Evolutionary conservation across 345 rosid genomes (phyloP).

Genomic region (Xanthoceras sorbifolium): DNA sequence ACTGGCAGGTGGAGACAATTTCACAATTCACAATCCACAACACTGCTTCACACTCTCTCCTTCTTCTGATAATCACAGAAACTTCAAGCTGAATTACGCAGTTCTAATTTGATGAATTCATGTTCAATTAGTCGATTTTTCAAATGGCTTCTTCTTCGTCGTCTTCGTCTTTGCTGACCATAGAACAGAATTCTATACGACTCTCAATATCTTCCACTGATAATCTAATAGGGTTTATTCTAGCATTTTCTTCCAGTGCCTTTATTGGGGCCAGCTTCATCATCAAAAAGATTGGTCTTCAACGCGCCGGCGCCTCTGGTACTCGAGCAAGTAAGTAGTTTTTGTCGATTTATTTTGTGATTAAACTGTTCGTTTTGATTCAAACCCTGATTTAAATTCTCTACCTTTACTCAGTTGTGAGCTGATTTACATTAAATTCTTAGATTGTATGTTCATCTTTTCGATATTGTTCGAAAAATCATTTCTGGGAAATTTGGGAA

Average conservation of each 20-base stretch:
- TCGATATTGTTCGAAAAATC: background rate
- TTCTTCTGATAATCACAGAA: background rate
- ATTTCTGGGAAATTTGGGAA: too few relatives aligned
- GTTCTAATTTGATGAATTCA: background rate
- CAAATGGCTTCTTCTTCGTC: background rate
- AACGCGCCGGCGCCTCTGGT: slow-evolving; percentile 60
- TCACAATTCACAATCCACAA: background rate
- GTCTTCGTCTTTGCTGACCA: background rate
- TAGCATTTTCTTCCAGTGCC: slow-evolving; percentile 73
- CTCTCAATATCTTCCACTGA: background rate
- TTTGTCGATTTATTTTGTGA: background rate
- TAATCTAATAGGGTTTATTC: slow-evolving; percentile 60
- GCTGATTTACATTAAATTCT: background rate
- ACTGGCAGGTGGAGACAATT: slow-evolving; percentile 1
- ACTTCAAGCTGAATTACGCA: background rate
- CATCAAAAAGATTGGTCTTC: slow-evolving; percentile 82
- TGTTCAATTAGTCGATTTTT: background rate
- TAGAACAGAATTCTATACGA: background rate
- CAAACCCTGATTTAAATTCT: background rate
- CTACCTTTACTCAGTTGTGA: background rate
- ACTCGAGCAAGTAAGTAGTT: slow-evolving; percentile 55
- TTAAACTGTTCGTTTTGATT: too few relatives aligned
- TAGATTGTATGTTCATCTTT: background rate
- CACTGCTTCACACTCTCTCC: background rate
- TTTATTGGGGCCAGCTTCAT: slow-evolving; percentile 86